A percentile compares a stretch with the other conserved stretches of the same genome.
phyloP scores from a whole-genome alignment of 768 basidiomycete genomes.

The Phaeotremella skinneri region DNA sequence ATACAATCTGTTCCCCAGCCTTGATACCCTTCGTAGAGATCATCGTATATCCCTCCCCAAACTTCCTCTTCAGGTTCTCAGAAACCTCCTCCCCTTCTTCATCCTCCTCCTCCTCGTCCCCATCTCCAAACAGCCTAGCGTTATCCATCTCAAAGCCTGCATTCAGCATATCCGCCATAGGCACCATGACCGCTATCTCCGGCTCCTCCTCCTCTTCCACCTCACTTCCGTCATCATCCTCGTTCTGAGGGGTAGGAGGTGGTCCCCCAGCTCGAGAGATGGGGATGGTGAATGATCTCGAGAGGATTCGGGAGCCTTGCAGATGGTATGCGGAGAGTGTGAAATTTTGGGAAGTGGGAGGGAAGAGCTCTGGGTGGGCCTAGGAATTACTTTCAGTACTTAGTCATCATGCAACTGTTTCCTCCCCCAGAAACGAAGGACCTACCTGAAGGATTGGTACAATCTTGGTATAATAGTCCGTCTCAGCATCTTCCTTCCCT shows the following conservation, averaged over 20 bases:
- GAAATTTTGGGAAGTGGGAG: slow-evolving; percentile 58
- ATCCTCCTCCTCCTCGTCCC: slow-evolving; percentile 61
- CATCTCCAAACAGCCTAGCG: slow-evolving; percentile 79
- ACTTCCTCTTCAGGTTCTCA: not conserved
- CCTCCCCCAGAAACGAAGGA: slow-evolving; percentile 10
- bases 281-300: slow-evolving; percentile 84
- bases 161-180: slow-evolving; percentile 94
- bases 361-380: slow-evolving; percentile 57
- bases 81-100: not conserved
- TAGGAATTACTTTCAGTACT: slow-evolving; percentile 6
- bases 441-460: slow-evolving; percentile 69
- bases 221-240: slow-evolving; percentile 49
- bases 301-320: slow-evolving; percentile 87
- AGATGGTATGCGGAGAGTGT: slow-evolving; percentile 74
- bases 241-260: slow-evolving; percentile 42
- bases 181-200: slow-evolving; percentile 81
- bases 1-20: slow-evolving; percentile 80
- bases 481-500: slow-evolving; percentile 77
- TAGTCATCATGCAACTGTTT: slow-evolving; percentile 1
- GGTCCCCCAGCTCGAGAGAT: slow-evolving; percentile 54
- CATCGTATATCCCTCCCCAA: slow-evolving; percentile 57
- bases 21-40: slow-evolving; percentile 61
- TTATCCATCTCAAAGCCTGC: slow-evolving; percentile 82
- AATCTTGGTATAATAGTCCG: slow-evolving; percentile 65
- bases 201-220: slow-evolving; percentile 61